Conservation (phyloP, 2,329 filamentous ascomycete species). For the Penicillium sp. region DNA sequence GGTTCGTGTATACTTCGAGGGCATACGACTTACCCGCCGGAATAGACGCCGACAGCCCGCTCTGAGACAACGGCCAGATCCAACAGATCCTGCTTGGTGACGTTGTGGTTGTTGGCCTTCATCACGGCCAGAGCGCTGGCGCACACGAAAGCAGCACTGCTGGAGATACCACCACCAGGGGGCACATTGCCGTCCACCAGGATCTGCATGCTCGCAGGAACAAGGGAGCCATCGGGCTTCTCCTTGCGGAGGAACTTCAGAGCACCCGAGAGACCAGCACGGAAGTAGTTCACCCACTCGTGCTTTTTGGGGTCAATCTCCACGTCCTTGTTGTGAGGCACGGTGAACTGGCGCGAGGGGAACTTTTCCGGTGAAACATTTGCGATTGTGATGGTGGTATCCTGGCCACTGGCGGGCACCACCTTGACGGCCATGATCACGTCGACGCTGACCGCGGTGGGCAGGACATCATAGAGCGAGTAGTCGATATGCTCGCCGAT, state of each 20-base stretch:
- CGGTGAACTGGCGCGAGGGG: slow-evolving; percentile 66
- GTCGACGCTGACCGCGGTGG: slow-evolving; percentile 92
- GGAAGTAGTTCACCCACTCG: slow-evolving; percentile 99
- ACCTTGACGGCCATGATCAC: slow-evolving; percentile 75
- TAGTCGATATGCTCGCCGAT: slow-evolving; percentile 99
- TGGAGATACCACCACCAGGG: slow-evolving; percentile 85
- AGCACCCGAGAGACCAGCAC: slow-evolving; percentile 79
- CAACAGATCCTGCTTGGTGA: slow-evolving; percentile 88
- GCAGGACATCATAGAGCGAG: slow-evolving; percentile 90
- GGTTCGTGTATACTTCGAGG: background rate
- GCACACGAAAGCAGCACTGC: slow-evolving; percentile 89
- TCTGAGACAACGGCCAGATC: slow-evolving; percentile 94
- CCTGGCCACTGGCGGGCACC: slow-evolving; percentile 41
- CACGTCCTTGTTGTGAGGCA: slow-evolving; percentile 60
- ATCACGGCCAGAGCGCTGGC: slow-evolving; percentile 84
- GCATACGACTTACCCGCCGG: slow-evolving; percentile 67
- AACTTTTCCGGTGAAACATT: slow-evolving; percentile 78
- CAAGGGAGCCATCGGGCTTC: slow-evolving; percentile 59
- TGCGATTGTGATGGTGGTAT: slow-evolving; percentile 68
- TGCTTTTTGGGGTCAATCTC: slow-evolving; percentile 79
- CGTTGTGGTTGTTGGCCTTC: slow-evolving; percentile 73
- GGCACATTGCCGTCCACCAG: slow-evolving; percentile 90
- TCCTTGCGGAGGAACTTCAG: slow-evolving; percentile 68
- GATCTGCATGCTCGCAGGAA: slow-evolving; percentile 75
- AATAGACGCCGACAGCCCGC: slow-evolving; percentile 91